These are phyloP conservation scores for Aureobasidium sp. DNA, from an alignment of 2,329 filamentous ascomycete genomes.

Conservation along the genomic window DNA sequence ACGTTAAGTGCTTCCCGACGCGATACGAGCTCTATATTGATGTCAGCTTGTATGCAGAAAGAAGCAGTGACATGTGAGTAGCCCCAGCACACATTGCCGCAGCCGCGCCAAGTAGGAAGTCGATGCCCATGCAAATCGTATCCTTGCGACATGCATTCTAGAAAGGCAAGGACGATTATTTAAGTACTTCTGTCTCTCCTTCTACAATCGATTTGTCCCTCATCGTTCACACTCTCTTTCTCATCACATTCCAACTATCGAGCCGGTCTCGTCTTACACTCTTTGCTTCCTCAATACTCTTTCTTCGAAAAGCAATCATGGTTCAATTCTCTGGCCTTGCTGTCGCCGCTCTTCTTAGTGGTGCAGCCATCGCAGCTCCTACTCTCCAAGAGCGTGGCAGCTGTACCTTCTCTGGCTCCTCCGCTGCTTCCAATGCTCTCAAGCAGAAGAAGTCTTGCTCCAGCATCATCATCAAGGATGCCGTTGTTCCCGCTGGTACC, in stretches of 20 bases:
- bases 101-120: neutral
- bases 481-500: conserved; percentile 32
- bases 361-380: conserved; percentile 16
- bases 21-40: conserved; percentile 5
- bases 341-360: conserved; percentile 7
- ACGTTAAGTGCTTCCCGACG: neutral
- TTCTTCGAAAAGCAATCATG: conserved; percentile 9
- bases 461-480: conserved; percentile 32
- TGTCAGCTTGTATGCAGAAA: neutral
- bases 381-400: conserved; percentile 5
- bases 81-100: neutral
- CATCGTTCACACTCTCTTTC: conserved; percentile 6
- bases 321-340: conserved; percentile 13
- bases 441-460: conserved; percentile 24
- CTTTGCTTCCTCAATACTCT: conserved; percentile 3
- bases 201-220: neutral
- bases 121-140: neutral
- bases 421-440: conserved; percentile 14
- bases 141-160: neutral
- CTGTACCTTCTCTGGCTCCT: conserved; percentile 18
- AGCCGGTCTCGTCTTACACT: conserved; percentile 8
- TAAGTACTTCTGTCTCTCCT: neutral
- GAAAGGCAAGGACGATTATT: neutral
- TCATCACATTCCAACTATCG: conserved; percentile 1
- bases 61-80: neutral